Evolutionary conservation across 2,329 filamentous ascomycete species (phyloP).

Genomic region (Botrytis tulipae): DNA sequence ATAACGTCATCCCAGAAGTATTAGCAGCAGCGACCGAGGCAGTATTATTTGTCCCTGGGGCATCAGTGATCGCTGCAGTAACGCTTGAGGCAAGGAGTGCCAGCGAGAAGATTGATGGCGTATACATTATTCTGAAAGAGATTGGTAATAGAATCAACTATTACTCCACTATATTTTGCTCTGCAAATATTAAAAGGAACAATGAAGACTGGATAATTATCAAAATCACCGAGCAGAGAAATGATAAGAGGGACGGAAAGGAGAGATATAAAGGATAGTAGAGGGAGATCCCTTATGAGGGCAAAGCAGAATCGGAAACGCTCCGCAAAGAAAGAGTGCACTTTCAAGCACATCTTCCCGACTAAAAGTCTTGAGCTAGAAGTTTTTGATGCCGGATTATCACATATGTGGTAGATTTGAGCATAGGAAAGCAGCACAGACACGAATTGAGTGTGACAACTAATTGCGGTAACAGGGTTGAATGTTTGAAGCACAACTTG

Average conservation of each 20-base stretch:
- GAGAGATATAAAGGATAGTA: conserved; percentile 3
- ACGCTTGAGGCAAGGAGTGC: background rate
- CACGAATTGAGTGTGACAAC: background rate
- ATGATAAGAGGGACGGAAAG: background rate
- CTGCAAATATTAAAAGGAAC: conserved; percentile 15
- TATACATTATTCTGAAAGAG: conserved; percentile 18
- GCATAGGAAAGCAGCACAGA: background rate
- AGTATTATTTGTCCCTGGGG: background rate
- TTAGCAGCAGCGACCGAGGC: background rate
- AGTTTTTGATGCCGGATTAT: background rate
- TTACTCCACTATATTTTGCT: conserved; percentile 10
- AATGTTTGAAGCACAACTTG: background rate
- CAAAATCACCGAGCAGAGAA: conserved; percentile 7
- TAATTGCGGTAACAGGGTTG: background rate
- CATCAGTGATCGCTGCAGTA: background rate
- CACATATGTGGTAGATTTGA: background rate
- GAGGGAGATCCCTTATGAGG: background rate
- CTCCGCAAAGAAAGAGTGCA: background rate
- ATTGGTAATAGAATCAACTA: conserved; percentile 18
- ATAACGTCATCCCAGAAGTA: background rate
- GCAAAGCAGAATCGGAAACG: conserved; percentile 11
- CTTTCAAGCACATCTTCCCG: background rate
- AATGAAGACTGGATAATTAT: conserved; percentile 10
- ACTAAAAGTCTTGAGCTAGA: background rate
- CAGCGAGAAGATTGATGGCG: conserved; percentile 9